Evolutionary conservation across 106 monocot genomes (phyloP), one percentile per base, ranked within the genome.

Genomic region (Vanilla planifolia): DNA sequence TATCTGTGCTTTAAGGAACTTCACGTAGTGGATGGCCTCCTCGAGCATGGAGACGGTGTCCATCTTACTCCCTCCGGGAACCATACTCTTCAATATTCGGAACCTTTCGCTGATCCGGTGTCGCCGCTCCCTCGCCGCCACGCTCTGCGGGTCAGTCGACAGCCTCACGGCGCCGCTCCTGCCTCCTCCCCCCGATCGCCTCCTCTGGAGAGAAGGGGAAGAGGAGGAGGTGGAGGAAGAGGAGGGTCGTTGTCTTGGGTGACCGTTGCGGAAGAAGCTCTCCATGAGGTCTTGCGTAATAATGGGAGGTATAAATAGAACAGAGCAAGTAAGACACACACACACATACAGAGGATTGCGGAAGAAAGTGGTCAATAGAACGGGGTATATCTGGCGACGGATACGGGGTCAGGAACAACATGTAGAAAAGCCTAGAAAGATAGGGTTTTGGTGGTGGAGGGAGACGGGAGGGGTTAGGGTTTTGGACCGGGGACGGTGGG

Each of bases 21-120:
- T 85, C 24, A 89, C 89, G 53, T 89, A 89, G 68, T 81, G 80
- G 43, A 89, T 89, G 59, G 89, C 89, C 46, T 89, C 85, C 51
- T 89, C 89, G 5, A 89, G 72, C 89, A 89, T 85, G 51, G 89
- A 85, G 13, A 85, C 89, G 3, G 89, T 89, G 73, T 89, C 89
- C 89, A 89, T 81, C 68, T 89, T 89, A 78, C 75, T 85, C 11
- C 89, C 89, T 0, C 89, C 89, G 6, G 89, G 89, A 19, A 89
- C 89, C 41, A 89, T 37, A 67, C 89, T 85, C 70, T 81, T 77
- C 14, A 89, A 70, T 15, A 81, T 64, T 50, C 75, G 53, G 65
- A 89, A 89, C 44, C 85, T 67, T 47, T 89, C 81, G 60, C 89
- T 89, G 35, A 89, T 89, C 27, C 89, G 71, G 69, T 89, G 85